Base-by-base conservation (phyloP, 176 grass and related monocot genomes). In the Juncus effusus region DNA sequence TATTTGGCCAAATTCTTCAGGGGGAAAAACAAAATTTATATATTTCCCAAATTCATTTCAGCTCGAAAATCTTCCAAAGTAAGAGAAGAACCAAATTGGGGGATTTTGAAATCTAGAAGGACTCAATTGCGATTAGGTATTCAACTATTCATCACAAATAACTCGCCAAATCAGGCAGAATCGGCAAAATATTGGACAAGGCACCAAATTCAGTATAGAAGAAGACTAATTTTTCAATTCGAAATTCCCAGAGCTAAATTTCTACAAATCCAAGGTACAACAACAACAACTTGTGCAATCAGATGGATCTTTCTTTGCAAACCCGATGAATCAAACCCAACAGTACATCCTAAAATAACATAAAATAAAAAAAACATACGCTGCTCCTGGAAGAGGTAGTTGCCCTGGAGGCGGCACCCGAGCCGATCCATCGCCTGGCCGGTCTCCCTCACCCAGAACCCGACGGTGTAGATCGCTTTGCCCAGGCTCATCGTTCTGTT, bases 371-470 rank as follows among this genome's bases (percentile, higher is more conserved):
- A 38, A 52, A 40, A 14, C 85, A 83, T 88, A 96, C 92, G 60
- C 63, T 96, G 92, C 74, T 96, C 87, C 3, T 96, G 85, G 92
- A 96, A 96, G 77, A 61, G 77, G 71, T 96, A 96, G 59, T 88
- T 91, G 54, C 92, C 92, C 87, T 96, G 92, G 79, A 96, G 84
- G 71, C 92, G 92, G 77, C 82, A 77, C 56, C 92, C 92, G 67
- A 96, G 74, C 56, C 92, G 92, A 60, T 96, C 92, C 74, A 96
- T 60, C 63, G 92, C 92, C 67, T 91, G 92, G 57, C 92, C 92
- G 57, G 92, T 91, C 79, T 91, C 92, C 76, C 87, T 82, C 79
- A 96, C 88, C 92, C 92, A 96, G 82, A 96, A 91, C 53, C 92
- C 92, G 40, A 96, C 85, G 64, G 92, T 67, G 82, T 96, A 96